These are phyloP conservation scores for Leucosporidium creatinivorum DNA, from an alignment of 768 basidiomycete species.

Conservation along the genomic window DNA sequence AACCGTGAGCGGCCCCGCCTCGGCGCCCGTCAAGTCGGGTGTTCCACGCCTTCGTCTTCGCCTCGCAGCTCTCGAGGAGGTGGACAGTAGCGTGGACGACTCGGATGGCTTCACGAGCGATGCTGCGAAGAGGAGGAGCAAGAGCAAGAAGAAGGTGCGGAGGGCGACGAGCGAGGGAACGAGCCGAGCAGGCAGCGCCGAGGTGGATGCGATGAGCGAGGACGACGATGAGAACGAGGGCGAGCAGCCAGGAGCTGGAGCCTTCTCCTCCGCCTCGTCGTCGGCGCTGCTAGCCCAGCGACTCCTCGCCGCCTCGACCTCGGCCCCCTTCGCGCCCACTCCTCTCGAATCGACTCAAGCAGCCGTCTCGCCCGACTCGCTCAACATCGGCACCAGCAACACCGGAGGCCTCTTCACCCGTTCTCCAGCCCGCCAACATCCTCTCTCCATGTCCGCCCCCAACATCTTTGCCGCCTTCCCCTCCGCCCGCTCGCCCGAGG, in stretches of 20 bases:
- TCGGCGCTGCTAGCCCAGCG: slow-evolving; percentile 28
- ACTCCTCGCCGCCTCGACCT: slow-evolving; percentile 22
- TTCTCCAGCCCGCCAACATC: neutral
- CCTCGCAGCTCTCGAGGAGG: slow-evolving; percentile 23
- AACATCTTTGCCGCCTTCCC: slow-evolving; percentile 32
- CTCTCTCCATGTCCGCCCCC: slow-evolving; percentile 25
- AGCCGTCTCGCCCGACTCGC: slow-evolving; percentile 29
- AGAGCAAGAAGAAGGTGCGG: slow-evolving; percentile 31
- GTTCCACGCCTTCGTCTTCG: slow-evolving; percentile 24
- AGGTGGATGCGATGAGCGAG: neutral
- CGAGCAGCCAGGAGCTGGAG: neutral
- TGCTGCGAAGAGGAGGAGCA: slow-evolving; percentile 14
- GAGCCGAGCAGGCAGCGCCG: slow-evolving; percentile 19
- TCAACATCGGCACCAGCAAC: slow-evolving; percentile 10
- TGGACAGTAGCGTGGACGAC: slow-evolving; percentile 21
- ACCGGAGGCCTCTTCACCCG: slow-evolving; percentile 6
- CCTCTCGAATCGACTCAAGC: neutral
- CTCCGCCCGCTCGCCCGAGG: slow-evolving; percentile 13
- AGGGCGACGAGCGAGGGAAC: slow-evolving; percentile 25
- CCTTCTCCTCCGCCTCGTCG: slow-evolving; percentile 18
- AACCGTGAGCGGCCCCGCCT: slow-evolving; percentile 6
- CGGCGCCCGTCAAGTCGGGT: slow-evolving; percentile 18
- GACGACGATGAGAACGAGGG: neutral
- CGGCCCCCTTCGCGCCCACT: neutral
- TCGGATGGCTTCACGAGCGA: slow-evolving; percentile 30